Evolutionary conservation across 78 protist genomes (phyloP).

Genomic region (Protostelium mycophagum): DNA sequence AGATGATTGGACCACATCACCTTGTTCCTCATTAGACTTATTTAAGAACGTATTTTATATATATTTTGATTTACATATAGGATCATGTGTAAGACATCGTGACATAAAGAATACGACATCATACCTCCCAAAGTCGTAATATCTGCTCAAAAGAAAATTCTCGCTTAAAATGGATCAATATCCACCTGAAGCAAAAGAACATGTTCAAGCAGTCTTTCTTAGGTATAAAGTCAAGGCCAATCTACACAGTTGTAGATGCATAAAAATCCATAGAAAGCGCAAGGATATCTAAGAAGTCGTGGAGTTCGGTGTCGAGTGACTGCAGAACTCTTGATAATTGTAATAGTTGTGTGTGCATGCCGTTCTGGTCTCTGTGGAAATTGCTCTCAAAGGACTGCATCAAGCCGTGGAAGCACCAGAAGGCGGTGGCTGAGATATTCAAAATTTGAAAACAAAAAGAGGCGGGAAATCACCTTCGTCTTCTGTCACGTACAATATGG

Average conservation of each 20-base stretch:
- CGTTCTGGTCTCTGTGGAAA: slow-evolving; percentile 62
- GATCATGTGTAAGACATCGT: too few relatives aligned
- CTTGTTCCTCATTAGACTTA: not conserved
- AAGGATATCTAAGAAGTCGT: slow-evolving; percentile 29
- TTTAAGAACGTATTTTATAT: too few relatives aligned
- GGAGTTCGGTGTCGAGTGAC: slow-evolving; percentile 41
- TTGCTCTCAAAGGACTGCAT: slow-evolving; percentile 49
- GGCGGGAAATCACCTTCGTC: slow-evolving; percentile 31
- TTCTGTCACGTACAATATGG: slow-evolving; percentile 31
- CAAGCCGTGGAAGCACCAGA: slow-evolving; percentile 63
- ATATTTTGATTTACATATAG: too few relatives aligned
- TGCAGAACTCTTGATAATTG: slow-evolving; percentile 40
- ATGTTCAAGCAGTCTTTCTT: slow-evolving; percentile 40
- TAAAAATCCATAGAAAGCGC: not conserved
- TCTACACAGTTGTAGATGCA: not conserved
- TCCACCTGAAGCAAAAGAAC: slow-evolving; percentile 60
- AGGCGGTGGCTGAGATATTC: too few relatives aligned
- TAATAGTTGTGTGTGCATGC: slow-evolving; percentile 52
- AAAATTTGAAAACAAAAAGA: too few relatives aligned
- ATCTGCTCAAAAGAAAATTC: slow-evolving; percentile 49
- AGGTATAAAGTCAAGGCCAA: slow-evolving; percentile 3
- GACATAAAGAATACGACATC: too few relatives aligned
- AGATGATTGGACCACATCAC: not conserved
- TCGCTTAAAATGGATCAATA: slow-evolving; percentile 54
- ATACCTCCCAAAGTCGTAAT: slow-evolving; percentile 48